Conservation (phyloP, 495 filamentous ascomycete genomes). For the Penicillium canescens region DNA sequence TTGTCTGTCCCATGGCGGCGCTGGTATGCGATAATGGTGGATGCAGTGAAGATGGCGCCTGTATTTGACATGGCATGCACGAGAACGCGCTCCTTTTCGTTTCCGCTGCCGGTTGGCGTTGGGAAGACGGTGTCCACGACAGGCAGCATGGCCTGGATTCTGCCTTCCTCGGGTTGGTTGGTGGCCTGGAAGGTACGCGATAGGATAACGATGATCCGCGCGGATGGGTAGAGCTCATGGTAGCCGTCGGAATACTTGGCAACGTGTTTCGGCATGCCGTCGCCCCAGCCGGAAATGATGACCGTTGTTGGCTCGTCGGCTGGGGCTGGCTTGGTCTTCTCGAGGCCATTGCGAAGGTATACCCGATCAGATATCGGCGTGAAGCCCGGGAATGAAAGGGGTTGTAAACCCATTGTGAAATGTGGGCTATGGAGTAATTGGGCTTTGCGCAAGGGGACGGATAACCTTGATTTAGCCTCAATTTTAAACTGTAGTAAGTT, state of each 20-base stretch:
- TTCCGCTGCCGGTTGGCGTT: slow-evolving; percentile 17
- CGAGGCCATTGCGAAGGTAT: slow-evolving; percentile 26
- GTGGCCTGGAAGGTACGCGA: slow-evolving; percentile 47
- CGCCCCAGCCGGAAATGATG: slow-evolving; percentile 57
- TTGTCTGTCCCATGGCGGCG: slow-evolving; percentile 33
- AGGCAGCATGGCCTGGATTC: slow-evolving; percentile 48
- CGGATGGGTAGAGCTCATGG: slow-evolving; percentile 44
- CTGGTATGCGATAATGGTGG: slow-evolving; percentile 49
- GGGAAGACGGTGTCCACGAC: slow-evolving; percentile 48
- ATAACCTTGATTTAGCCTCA: no score
- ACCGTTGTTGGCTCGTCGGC: slow-evolving; percentile 27
- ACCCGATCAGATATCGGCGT: slow-evolving; percentile 26
- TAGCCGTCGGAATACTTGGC: slow-evolving; percentile 56
- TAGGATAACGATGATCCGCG: slow-evolving; percentile 48
- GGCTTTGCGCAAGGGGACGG: neutral
- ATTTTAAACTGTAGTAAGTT: neutral
- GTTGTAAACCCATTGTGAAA: slow-evolving; percentile 21
- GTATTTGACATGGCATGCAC: slow-evolving; percentile 55
- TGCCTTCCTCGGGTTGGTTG: slow-evolving; percentile 38
- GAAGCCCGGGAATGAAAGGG: slow-evolving; percentile 28
- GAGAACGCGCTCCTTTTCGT: slow-evolving; percentile 33
- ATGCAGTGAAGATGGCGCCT: slow-evolving; percentile 49
- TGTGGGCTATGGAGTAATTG: neutral
- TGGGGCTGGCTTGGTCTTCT: slow-evolving; percentile 16
- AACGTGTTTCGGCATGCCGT: slow-evolving; percentile 51